Conservation (phyloP, 371 early-diverging fungal genomes). For the Pancytospora epiphaga region DNA sequence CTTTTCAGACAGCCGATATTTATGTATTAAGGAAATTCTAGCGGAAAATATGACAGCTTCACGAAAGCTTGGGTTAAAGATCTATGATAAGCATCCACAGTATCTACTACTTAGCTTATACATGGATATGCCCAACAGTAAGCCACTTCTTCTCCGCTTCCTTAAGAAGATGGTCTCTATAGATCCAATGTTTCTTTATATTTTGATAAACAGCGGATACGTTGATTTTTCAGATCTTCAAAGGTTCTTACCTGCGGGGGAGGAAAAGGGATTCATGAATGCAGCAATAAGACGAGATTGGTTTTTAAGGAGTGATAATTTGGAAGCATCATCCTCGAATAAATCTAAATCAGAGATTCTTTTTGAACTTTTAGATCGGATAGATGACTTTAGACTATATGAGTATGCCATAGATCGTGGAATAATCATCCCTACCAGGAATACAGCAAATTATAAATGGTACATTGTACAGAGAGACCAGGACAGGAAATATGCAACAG, state of each 20-base stretch:
- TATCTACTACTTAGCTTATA: background rate
- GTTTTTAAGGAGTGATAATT: background rate
- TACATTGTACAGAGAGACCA: slow-evolving; percentile 16
- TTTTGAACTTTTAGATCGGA: slow-evolving; percentile 30
- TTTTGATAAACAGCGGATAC: background rate
- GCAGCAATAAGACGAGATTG: background rate
- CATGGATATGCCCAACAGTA: slow-evolving; percentile 3
- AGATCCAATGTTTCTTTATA: background rate
- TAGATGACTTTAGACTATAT: slow-evolving; percentile 59
- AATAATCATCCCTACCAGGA: slow-evolving; percentile 10
- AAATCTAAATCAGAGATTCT: background rate
- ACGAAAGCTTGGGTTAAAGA: background rate
- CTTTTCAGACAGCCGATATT: too few relatives aligned
- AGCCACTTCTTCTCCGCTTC: background rate
- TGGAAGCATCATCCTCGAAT: background rate
- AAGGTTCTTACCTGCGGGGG: background rate
- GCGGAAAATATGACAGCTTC: background rate
- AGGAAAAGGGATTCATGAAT: background rate
- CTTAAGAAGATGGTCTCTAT: background rate
- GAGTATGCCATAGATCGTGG: slow-evolving; percentile 40
- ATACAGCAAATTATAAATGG: slow-evolving; percentile 31
- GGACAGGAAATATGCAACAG: slow-evolving; percentile 4
- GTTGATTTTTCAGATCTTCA: background rate
- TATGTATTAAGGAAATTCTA: background rate
- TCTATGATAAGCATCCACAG: background rate